These are phyloP conservation scores for Globisporangium nagaii DNA, from an alignment of 352 stramenopile genomes.

Conservation along the genomic window DNA sequence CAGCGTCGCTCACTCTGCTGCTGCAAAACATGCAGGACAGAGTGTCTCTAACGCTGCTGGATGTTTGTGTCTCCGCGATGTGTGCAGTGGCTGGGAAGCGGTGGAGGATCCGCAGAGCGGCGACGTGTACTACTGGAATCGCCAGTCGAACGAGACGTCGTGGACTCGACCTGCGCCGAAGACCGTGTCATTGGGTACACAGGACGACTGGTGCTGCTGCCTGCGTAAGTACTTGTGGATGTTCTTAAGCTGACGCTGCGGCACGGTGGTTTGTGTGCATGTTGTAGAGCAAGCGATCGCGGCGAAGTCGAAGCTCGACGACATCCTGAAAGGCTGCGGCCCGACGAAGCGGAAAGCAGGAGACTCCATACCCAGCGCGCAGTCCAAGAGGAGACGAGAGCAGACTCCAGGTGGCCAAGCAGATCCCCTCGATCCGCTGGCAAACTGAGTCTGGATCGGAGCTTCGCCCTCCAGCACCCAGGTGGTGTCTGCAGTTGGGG, in stretches of 20 bases:
- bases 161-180: slow-evolving; percentile 47
- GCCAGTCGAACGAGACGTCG: slow-evolving; percentile 63
- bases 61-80: background rate
- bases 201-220: background rate
- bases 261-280: background rate
- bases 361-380: background rate
- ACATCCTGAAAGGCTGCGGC: slow-evolving; percentile 42
- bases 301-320: slow-evolving; percentile 58
- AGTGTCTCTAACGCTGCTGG: no score
- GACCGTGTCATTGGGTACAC: slow-evolving; percentile 50
- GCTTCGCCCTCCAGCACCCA: no score
- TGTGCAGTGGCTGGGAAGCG: slow-evolving; percentile 54
- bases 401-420: background rate
- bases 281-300: slow-evolving; percentile 39
- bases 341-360: background rate
- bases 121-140: slow-evolving; percentile 73
- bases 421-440: background rate
- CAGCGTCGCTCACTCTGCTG: no score
- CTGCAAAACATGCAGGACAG: no score
- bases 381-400: background rate
- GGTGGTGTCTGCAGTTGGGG: no score
- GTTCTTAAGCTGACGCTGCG: background rate
- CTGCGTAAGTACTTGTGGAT: background rate
- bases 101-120: slow-evolving; percentile 48
- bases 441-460: background rate